phyloP scores from a whole-genome alignment of 768 basidiomycete genomes.

The Boletus rubescentipes region DNA sequence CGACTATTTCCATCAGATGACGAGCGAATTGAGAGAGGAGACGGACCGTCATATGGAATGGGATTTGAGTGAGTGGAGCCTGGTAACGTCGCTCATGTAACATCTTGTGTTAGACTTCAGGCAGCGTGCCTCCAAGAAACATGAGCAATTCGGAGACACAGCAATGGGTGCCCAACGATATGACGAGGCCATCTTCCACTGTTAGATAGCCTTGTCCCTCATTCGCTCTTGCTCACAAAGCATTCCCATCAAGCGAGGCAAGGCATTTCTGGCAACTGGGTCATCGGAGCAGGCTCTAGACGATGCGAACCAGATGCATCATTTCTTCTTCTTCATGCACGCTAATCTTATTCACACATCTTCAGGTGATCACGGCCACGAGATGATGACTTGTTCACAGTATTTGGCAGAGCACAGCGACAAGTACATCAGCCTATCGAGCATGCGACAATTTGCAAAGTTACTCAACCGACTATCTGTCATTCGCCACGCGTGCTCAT shows the following conservation, averaged over 20 bases:
- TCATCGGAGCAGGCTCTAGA: too few relatives aligned
- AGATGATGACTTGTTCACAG: not conserved
- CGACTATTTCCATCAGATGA: not conserved
- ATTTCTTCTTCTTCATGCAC: too few relatives aligned
- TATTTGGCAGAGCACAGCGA: not conserved
- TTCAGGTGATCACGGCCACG: too few relatives aligned
- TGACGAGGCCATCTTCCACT: conserved; percentile 1
- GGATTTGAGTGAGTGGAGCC: not conserved
- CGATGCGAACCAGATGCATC: too few relatives aligned
- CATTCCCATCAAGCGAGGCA: conserved; percentile 8
- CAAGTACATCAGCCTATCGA: too few relatives aligned
- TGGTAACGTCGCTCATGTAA: too few relatives aligned
- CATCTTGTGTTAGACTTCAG: not conserved
- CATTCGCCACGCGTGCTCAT: conserved; percentile 7
- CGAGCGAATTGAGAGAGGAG: not conserved
- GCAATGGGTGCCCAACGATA: not conserved
- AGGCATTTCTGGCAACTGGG: too few relatives aligned
- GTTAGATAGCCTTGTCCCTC: conserved; percentile 1
- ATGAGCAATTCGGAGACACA: not conserved
- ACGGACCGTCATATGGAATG: not conserved
- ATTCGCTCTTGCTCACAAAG: not conserved
- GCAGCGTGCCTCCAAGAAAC: not conserved
- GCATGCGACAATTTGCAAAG: not conserved
- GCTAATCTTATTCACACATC: too few relatives aligned
- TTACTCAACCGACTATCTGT: not conserved